These are phyloP conservation scores for Houttuynia cordata DNA, from an alignment of 164 flowering plant species.

Conservation along the genomic window DNA sequence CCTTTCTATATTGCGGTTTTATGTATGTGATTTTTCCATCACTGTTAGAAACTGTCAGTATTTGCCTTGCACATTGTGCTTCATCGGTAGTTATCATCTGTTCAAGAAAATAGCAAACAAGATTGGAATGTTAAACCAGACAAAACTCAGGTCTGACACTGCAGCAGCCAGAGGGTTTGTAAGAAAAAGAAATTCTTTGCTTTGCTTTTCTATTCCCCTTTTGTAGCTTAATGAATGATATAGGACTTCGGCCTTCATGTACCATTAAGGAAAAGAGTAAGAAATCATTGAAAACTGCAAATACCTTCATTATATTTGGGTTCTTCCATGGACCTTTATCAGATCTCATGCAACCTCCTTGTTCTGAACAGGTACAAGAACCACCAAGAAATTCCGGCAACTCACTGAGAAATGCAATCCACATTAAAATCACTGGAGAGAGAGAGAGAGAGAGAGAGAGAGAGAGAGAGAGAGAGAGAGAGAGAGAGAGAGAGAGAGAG, in stretches of 20 bases:
- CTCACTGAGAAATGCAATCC: slow-evolving; percentile 37
- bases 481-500: background rate
- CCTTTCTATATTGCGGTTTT: slow-evolving; percentile 62
- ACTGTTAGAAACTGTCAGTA: slow-evolving; percentile 72
- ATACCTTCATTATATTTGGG: slow-evolving; percentile 30
- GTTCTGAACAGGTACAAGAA: slow-evolving; percentile 27
- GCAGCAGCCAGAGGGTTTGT: background rate
- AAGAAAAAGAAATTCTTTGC: no score
- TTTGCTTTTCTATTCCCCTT: no score
- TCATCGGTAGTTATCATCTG: slow-evolving; percentile 54
- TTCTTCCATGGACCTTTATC: slow-evolving; percentile 43
- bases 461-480: background rate
- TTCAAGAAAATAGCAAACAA: background rate
- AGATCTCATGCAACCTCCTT: slow-evolving; percentile 34
- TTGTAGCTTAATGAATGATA: no score
- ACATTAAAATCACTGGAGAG: background rate
- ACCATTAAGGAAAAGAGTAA: background rate
- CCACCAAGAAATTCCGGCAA: slow-evolving; percentile 50
- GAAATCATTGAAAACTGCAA: background rate
- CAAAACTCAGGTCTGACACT: background rate
- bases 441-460: background rate
- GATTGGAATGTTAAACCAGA: background rate
- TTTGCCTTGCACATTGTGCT: slow-evolving; percentile 56
- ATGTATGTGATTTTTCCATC: slow-evolving; percentile 80
- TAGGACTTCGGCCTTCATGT: no score